phyloP scores from a whole-genome alignment of 1,284 basidiomycete genomes.

The Sporisorium sorghi region DNA sequence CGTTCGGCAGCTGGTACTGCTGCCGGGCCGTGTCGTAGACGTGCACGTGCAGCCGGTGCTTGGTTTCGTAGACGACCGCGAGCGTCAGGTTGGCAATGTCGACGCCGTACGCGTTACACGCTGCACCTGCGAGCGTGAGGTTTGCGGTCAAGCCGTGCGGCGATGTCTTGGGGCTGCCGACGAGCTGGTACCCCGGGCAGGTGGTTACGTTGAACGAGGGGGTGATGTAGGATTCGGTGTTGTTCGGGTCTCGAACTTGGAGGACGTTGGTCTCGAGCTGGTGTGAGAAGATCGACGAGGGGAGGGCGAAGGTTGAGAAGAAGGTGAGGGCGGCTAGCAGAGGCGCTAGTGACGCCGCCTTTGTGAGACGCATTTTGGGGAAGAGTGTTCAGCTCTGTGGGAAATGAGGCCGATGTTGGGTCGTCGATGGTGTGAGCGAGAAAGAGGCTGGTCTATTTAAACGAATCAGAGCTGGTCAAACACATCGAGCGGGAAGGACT shows the following conservation, averaged over 20 bases:
- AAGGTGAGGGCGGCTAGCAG: constrained; percentile 29
- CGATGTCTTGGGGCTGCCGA: constrained; percentile 28
- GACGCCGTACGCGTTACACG: constrained; percentile 79
- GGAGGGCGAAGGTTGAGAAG: constrained; percentile 18
- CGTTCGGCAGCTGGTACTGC: constrained; percentile 77
- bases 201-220: constrained; percentile 42
- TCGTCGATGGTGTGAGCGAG: not conserved
- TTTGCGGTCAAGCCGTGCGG: constrained; percentile 74
- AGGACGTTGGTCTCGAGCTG: constrained; percentile 33
- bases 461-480: not conserved
- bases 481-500: too few relatives aligned
- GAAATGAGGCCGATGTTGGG: constrained; percentile 4
- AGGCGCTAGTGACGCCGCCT: constrained; percentile 38
- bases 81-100: constrained; percentile 77
- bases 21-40: constrained; percentile 75
- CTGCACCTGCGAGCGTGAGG: constrained; percentile 74
- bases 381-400: not conserved
- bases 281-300: constrained; percentile 24
- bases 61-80: constrained; percentile 75
- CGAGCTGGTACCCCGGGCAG: constrained; percentile 53
- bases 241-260: constrained; percentile 18
- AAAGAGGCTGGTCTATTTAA: constrained; percentile 9
- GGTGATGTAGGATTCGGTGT: constrained; percentile 11
- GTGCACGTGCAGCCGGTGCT: constrained; percentile 76
- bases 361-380: constrained; percentile 32